Base-by-base conservation (phyloP, 768 basidiomycete genomes). In the Imleria badia region DNA sequence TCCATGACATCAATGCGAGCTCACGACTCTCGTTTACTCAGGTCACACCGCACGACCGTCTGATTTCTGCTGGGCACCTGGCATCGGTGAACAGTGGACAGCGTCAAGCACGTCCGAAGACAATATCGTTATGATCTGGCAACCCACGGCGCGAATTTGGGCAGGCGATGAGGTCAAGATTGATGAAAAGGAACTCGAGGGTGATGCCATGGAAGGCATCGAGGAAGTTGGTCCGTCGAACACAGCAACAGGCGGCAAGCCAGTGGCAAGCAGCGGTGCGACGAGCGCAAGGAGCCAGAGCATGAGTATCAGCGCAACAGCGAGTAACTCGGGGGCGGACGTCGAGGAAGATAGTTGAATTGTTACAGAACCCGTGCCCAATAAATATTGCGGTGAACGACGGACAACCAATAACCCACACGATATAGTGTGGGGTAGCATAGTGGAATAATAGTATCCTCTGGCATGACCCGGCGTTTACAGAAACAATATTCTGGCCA, bases 61-160 rank as follows among this genome's bases (percentile, higher is more conserved):
- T 1, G 97, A 99, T 72, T 87, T 98, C 70, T 89, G 87, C 65
- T 98, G 97, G 97, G 93, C 89, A n/a, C 89, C 91, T 4, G 87
- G 84, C 14, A 76, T 80, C 60, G 76, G 76, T 19, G 92, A 95
- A 65, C 85, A 85, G 59, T 96, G 93, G 93, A 93, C 89, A 8
- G 79, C 87, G 1, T 79, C 86, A 6, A 94, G 84, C 59, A 83
- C 89, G n/a, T 96, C 95, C 0, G 96, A 98, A 69, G 96, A 99
- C 70, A 99, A 99, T 60, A 85, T 98, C 22, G 81, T 93, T 40
- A 95, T 96, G 91, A 84, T 96, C 6, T 99, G 97, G 97, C 91
- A 94, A 67, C 95, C 96, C 15, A 93, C 90, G 17, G 89, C 92
- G 81, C 89, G 92, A 20, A 86, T 98, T 31, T 95, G 92, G 85